These are phyloP conservation scores for Talaromyces sp. DNA, from an alignment of 2,329 filamentous ascomycete genomes.

Conservation along the genomic window DNA sequence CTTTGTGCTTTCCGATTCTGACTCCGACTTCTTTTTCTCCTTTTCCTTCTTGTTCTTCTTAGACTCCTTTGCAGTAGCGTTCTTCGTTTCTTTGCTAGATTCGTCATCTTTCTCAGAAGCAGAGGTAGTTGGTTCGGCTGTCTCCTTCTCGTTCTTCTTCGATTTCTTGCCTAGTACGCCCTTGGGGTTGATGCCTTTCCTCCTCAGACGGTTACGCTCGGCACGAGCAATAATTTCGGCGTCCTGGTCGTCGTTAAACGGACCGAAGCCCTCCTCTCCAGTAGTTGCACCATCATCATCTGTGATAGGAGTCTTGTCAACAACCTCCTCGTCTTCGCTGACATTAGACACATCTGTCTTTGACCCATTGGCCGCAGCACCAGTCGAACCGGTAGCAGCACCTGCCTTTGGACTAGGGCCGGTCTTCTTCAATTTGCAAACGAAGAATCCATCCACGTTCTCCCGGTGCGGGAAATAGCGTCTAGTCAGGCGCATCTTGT, in stretches of 20 bases:
- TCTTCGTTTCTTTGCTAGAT: background rate
- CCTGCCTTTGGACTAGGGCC: conserved; percentile 59
- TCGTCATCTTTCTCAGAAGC: conserved; percentile 3
- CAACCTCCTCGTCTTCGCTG: conserved; percentile 37
- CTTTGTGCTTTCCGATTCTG: conserved; percentile 4
- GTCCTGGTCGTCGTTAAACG: conserved; percentile 70
- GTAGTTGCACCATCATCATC: conserved; percentile 29
- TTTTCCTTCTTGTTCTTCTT: conserved; percentile 8
- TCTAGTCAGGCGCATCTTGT: conserved; percentile 73
- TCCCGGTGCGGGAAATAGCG: conserved; percentile 86
- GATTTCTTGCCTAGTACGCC: conserved; percentile 41
- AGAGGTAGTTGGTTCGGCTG: conserved; percentile 9
- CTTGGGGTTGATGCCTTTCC: conserved; percentile 67
- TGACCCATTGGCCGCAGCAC: conserved; percentile 12
- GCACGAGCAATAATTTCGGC: conserved; percentile 64
- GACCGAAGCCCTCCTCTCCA: conserved; percentile 57
- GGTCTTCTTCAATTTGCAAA: conserved; percentile 93
- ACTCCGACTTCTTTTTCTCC: conserved; percentile 10
- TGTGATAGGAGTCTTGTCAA: conserved; percentile 65
- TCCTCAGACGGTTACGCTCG: conserved; percentile 67
- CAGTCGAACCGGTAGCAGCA: conserved; percentile 8
- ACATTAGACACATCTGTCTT: conserved; percentile 4
- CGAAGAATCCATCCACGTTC: conserved; percentile 98
- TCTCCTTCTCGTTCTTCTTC: conserved; percentile 9
- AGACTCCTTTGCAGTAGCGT: background rate